Base-by-base conservation (phyloP, 805 yeast genomes). In the Yarrowia deformans region DNA sequence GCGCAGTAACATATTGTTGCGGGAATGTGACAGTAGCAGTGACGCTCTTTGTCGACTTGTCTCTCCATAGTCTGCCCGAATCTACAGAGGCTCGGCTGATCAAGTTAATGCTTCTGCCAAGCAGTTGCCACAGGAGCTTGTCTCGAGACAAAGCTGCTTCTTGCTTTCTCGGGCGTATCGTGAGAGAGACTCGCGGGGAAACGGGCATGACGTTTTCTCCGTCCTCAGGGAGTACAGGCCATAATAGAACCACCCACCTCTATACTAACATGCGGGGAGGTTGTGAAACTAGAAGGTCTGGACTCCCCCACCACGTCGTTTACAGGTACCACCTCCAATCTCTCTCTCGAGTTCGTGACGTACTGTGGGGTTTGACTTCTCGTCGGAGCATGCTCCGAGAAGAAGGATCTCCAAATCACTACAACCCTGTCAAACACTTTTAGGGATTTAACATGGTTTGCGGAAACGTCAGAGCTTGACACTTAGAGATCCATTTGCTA, bases 1-100 rank as follows among this genome's bases (percentile, higher is more conserved):
- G 29, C 29, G n/a, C 37, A 34, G 10, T 34, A 34, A 7, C 10
- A 9, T 29, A 29, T 49, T 34, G 39, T 9, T 12, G 12, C 10
- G 48, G 8, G 48, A 40, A 56, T 54, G 58, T 54, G 58, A 54
- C 58, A 35, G 42, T 34, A 43, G 4, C 29, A 23, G 3, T 2
- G 29, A 23, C 2, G 29, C 29, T 23, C 29, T 23, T 23, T 23
- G 29, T 23, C 29, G 29, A 4, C 29, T 23, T n/a, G n/a, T n/a
- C n/a, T 23, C 10, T 12, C 5, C 5, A 34, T 3, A 43, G 54
- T 10, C 7, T 9, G 54, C 29, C 13, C 19, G 32, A 54, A 54
- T 54, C 60, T 54, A 54, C 45, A 54, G 45, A 18, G 45, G 45
- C 45, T 54, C 60, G 60, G 60, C 45, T 54, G 60, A 54, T 54